Base-by-base conservation (phyloP, 2,329 filamentous ascomycete genomes). In the Pleomassaria siparia region DNA sequence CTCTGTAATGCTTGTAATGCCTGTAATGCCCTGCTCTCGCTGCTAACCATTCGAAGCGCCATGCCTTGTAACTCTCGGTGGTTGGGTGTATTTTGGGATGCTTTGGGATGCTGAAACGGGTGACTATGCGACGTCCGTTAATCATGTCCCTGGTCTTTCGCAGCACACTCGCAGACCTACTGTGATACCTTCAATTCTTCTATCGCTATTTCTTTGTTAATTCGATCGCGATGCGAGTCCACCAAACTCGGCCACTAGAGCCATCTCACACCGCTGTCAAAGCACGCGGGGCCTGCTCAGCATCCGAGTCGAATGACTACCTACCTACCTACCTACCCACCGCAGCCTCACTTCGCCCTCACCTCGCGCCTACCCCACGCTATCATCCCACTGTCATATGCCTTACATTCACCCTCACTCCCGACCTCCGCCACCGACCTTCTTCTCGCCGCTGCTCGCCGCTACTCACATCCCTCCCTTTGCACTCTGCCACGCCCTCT, bases 341-440 rank as follows among this genome's bases (percentile, higher is more conserved):
- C 39, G 18, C 29, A 18, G 39, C 41, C 46, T 3, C 4, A 8
- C 16, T 18, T 21, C 16, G 8, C 8, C 36, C 37, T 13, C 18
- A 22, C 18, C 48, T 55, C 50, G 55, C 55, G 57, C 56, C 59
- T 46, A 58, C 52, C 59, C 55, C 59, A 59, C 59, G 55, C 54
- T n/a, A n/a, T n/a, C 44, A 13, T 46, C 41, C 41, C 47, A 43
- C 50, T 33, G 45, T 45, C 49, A 48, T 45, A 50, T 50, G 35
- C 48, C 46, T 35, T 35, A 35, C 32, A 35, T 35, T n/a, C 16
- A 16, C 6, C 32, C 20, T 35, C 32, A 9, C 20, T 7, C 32
- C 32, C 20, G 20, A 48, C 35, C 43, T 26, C 36, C 41, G 28
- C 36, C 22, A 47, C 20, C 25, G 39, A 45, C 35, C 43, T 40